Conservation (phyloP, 2,329 filamentous ascomycete species). For the Pseudopithomyces maydicus region DNA sequence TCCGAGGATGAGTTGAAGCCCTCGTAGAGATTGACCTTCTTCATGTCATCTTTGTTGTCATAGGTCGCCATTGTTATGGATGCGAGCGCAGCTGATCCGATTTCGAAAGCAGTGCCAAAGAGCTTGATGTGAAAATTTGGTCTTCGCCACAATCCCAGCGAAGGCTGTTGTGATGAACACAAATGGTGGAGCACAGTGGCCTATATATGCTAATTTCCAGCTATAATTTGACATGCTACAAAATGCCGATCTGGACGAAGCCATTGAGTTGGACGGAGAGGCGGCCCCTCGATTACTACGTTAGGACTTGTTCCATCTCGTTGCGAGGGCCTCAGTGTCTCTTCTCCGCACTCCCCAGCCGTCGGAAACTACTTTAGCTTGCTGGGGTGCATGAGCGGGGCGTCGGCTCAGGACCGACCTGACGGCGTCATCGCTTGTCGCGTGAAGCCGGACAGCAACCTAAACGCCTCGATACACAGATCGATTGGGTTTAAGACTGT, state of each 20-base stretch:
- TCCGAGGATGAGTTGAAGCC: constrained; percentile 7
- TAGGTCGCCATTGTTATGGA: constrained; percentile 8
- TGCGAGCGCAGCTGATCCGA: not conserved
- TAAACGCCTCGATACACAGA: not conserved
- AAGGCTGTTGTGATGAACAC: constrained; percentile 3
- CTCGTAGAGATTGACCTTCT: constrained; percentile 24
- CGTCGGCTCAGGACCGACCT: not conserved
- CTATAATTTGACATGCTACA: not conserved
- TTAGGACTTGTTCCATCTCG: constrained; percentile 1
- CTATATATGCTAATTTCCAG: constrained; percentile 6
- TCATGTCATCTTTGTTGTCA: constrained; percentile 12
- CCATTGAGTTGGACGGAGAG: not conserved
- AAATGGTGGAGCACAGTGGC: not conserved
- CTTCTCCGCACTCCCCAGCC: constrained; percentile 2
- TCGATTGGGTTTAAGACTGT: not conserved
- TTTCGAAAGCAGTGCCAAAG: not conserved
- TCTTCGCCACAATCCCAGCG: not conserved
- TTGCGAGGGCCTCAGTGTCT: not conserved
- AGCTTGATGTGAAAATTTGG: not conserved
- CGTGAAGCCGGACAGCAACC: not conserved
- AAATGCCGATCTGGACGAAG: not conserved
- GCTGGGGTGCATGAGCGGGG: constrained; percentile 9
- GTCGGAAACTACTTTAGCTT: constrained; percentile 2
- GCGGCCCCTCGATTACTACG: constrained; percentile 1
- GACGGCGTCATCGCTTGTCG: not conserved